Evolutionary conservation across 1,284 basidiomycete genomes (phyloP), one percentile per base, ranked within the genome.

Genomic region (Austroboletus novae-zelandiae): DNA sequence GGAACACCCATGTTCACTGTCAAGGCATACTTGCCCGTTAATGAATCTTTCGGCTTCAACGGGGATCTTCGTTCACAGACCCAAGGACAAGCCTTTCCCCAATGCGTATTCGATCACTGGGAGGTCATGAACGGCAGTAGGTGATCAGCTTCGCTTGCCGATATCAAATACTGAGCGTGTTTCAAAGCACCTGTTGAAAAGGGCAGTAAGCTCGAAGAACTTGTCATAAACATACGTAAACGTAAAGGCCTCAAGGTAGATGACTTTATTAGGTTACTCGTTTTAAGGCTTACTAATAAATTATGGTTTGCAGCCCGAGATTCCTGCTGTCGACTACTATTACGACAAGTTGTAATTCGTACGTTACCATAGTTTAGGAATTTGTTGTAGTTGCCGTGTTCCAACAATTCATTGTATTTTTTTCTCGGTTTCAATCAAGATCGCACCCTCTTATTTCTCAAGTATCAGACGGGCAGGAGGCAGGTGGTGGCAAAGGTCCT

Each of bases 1-100:
- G 96, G 97, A 78, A 99, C 97, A 23, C 97, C 97, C 56, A 98
- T 99, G 94, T 98, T 96, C 84, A 99, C 93, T 52, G 91, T 99
- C 76, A 99, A 98, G 86, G 95, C 95, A 32, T 97, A 95, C 81
- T 80, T 98, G 48, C 96, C 96, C 68, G 94, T 98, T 74, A 78
- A 81, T 73, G 96, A 98, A 77, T 98, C 96, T 17, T 99, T 99
- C 79, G 96, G 97, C 64, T 99, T 99, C 89, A 98, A 96, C 75
- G 94, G 89, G 64, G 95, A 92, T 62, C 85, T 99, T 51, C 91
- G 97, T 66, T 84, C 87, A 68, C 87, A 90, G 55, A 99, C 96
- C 45, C 84, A 83, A 70, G 96, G 96, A 53, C 97, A 99, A 79
- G 97, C 96, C 61, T 98, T 98, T 94, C 95, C 95, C 54, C 96